Evolutionary conservation across 2,329 filamentous ascomycete species (phyloP).

Genomic region (Cladosporium austrohemisphaericum): DNA sequence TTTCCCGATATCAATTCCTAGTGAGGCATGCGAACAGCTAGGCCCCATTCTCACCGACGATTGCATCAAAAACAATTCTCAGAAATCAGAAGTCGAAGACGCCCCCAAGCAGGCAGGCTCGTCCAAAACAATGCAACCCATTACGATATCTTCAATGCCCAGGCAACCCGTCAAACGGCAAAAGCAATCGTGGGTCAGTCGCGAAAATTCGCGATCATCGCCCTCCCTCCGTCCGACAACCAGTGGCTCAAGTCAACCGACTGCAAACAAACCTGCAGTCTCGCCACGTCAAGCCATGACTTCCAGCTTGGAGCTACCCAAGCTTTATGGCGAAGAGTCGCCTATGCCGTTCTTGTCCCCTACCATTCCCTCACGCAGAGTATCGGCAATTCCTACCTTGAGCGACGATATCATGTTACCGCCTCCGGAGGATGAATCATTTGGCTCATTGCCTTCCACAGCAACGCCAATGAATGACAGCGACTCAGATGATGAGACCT

Average conservation of each 20-base stretch:
- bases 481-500: conserved; percentile 65
- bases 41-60: no score
- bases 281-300: conserved; percentile 21
- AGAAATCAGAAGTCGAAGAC: neutral
- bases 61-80: no score
- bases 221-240: conserved; percentile 15
- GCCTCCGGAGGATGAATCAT: conserved; percentile 57
- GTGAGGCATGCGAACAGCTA: neutral
- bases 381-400: conserved; percentile 40
- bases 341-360: conserved; percentile 33
- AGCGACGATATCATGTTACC: conserved; percentile 53
- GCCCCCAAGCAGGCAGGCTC: neutral
- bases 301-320: conserved; percentile 29
- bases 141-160: neutral
- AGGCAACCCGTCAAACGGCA: neutral
- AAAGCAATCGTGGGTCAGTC: no score
- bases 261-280: neutral
- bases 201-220: conserved; percentile 8
- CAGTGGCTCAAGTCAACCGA: neutral
- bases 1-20: neutral
- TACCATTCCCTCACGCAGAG: conserved; percentile 26
- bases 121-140: neutral
- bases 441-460: conserved; percentile 40
- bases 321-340: conserved; percentile 21
- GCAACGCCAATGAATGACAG: conserved; percentile 31